phyloP scores from a whole-genome alignment of 1,284 basidiomycete species.

The Ustilago esculenta region DNA sequence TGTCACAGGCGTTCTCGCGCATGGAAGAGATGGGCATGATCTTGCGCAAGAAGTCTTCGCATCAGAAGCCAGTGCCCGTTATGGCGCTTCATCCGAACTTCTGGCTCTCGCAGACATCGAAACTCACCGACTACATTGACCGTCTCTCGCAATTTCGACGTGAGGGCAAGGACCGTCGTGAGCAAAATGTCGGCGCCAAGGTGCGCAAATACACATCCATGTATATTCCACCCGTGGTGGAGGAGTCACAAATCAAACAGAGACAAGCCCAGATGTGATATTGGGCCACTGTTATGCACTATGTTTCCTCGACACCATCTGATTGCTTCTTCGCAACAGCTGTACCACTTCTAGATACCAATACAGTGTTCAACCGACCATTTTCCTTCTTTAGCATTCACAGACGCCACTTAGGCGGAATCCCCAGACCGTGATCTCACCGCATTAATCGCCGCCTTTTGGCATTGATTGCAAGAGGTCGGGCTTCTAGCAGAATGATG shows the following conservation, averaged over 20 bases:
- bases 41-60: constrained; percentile 49
- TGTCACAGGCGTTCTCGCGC: constrained; percentile 56
- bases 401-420: too few species aligned
- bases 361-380: too few species aligned
- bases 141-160: constrained; percentile 64
- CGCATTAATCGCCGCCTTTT: too few species aligned
- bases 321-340: not conserved
- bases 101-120: constrained; percentile 52
- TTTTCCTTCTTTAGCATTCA: too few species aligned
- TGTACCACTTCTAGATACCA: not conserved
- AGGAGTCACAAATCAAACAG: constrained; percentile 32
- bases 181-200: constrained; percentile 42
- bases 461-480: too few species aligned
- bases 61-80: constrained; percentile 62
- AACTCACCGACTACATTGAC: constrained; percentile 63
- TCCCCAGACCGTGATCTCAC: too few species aligned
- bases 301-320: not conserved
- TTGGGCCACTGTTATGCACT: not conserved
- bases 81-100: constrained; percentile 65
- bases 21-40: constrained; percentile 61
- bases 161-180: constrained; percentile 66
- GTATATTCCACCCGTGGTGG: constrained; percentile 31
- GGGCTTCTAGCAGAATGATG: too few species aligned
- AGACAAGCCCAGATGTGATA: constrained; percentile 28
- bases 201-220: constrained; percentile 39